Conservation (phyloP, 495 filamentous ascomycete species). For the Penicillium ochrochloron region DNA sequence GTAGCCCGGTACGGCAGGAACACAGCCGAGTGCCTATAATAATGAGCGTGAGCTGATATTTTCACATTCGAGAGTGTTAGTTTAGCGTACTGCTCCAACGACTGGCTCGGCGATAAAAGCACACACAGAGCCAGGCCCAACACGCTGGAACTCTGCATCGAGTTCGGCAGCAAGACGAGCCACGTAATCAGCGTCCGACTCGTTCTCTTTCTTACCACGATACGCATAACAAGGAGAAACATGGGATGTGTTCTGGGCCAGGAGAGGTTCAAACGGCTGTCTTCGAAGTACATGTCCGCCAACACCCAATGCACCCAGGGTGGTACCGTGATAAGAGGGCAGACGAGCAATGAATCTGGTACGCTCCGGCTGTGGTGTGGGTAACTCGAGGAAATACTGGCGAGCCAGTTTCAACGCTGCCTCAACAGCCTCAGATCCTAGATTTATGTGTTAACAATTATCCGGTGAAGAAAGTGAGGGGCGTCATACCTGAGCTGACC, state of each 20-base stretch:
- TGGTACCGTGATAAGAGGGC: constrained; percentile 78
- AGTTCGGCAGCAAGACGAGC: constrained; percentile 66
- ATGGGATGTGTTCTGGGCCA: constrained; percentile 62
- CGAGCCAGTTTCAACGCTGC: constrained; percentile 67
- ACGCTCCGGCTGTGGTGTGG: constrained; percentile 50
- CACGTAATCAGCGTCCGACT: constrained; percentile 58
- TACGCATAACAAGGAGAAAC: constrained; percentile 76
- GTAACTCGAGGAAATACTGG: constrained; percentile 64
- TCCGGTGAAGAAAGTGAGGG: neutral
- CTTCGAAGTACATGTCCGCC: constrained; percentile 67
- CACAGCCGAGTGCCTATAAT: constrained; percentile 60
- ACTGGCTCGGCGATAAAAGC: constrained; percentile 79
- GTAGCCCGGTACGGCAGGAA: constrained; percentile 67
- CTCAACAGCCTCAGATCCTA: constrained; percentile 75
- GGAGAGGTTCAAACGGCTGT: constrained; percentile 67
- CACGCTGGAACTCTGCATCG: constrained; percentile 71
- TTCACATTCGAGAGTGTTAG: too few species aligned
- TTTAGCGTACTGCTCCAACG: constrained; percentile 57
- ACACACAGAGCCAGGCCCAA: constrained; percentile 73
- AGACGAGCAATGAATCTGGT: constrained; percentile 68
- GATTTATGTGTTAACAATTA: neutral
- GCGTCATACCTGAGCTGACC: constrained; percentile 60
- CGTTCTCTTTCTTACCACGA: constrained; percentile 52
- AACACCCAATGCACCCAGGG: constrained; percentile 66
- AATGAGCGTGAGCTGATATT: neutral